A percentile compares a stretch with the other conserved stretches of the same genome.
Evolutionary conservation across 306 rosid species (phyloP).

Genomic region (Sphenostylis stenocarpa): DNA sequence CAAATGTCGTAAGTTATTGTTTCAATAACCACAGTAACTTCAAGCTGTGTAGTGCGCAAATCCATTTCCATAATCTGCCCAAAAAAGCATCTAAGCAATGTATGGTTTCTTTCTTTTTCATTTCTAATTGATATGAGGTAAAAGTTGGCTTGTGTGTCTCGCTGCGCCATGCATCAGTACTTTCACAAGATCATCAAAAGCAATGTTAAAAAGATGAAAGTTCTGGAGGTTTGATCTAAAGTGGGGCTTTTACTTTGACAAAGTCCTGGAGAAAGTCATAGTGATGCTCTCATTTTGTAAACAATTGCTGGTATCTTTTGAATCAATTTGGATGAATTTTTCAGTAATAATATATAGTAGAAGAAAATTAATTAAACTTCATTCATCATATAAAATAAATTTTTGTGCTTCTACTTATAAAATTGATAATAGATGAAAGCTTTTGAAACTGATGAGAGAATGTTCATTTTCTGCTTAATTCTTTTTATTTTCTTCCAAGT

Average conservation of each 20-base stretch:
- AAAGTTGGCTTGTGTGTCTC: neutral
- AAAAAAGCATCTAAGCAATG: neutral
- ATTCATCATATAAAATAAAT: neutral
- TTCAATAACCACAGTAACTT: neutral
- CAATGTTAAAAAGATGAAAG: neutral
- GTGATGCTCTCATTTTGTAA: constrained; percentile 20
- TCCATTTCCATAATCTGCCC: neutral
- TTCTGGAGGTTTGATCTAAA: neutral
- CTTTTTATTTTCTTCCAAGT: neutral
- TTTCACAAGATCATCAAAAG: neutral
- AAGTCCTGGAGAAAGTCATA: neutral
- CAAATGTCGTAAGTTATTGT: too few species aligned
- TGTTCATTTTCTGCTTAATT: neutral
- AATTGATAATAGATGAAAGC: neutral
- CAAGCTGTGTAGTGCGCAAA: neutral
- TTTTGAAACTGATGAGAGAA: neutral
- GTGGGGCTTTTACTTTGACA: neutral
- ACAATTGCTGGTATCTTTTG: neutral
- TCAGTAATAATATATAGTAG: neutral
- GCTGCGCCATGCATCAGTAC: neutral
- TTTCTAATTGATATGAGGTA: neutral
- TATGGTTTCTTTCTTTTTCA: neutral
- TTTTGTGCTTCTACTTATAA: neutral
- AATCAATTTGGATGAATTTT: neutral
- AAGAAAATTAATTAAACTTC: neutral